phyloP scores from a whole-genome alignment of 1,284 basidiomycete species.

The Apiotrichum veenhuisii region DNA sequence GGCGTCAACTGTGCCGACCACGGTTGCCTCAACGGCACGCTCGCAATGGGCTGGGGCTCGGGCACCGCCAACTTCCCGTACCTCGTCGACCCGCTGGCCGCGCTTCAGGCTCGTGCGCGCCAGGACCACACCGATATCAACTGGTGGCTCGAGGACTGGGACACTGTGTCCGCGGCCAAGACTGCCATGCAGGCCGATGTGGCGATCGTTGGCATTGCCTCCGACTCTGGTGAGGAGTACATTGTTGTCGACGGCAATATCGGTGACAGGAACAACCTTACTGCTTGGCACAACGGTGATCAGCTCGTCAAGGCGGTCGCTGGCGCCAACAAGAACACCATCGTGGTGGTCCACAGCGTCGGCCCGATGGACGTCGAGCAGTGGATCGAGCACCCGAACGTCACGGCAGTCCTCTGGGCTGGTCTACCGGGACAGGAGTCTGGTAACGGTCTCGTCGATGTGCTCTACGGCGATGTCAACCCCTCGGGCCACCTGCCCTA shows the following conservation, averaged over 20 bases:
- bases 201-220: conserved; percentile 63
- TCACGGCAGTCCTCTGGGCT: conserved; percentile 58
- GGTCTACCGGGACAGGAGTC: conserved; percentile 66
- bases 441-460: conserved; percentile 69
- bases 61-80: conserved; percentile 56
- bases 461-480: conserved; percentile 57
- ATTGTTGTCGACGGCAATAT: conserved; percentile 64
- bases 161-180: conserved; percentile 54
- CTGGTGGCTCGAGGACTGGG: conserved; percentile 62
- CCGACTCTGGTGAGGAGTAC: conserved; percentile 71
- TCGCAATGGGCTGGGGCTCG: conserved; percentile 80
- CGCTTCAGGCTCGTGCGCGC: conserved; percentile 59
- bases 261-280: conserved; percentile 70
- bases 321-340: conserved; percentile 60
- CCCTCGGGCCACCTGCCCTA: conserved; percentile 74
- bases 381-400: conserved; percentile 63
- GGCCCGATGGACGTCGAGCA: conserved; percentile 68
- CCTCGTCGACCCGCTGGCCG: conserved; percentile 60
- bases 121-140: conserved; percentile 56
- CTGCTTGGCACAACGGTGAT: conserved; percentile 74
- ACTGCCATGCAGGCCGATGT: conserved; percentile 58
- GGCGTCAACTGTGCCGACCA: conserved; percentile 63
- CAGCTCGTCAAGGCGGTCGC: conserved; percentile 49
- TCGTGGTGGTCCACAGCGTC: conserved; percentile 75
- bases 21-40: conserved; percentile 53